Evolutionary conservation across 805 yeast species (phyloP), one percentile per base, ranked within the genome.

Genomic region (Kluyveromyces aestuarii): DNA sequence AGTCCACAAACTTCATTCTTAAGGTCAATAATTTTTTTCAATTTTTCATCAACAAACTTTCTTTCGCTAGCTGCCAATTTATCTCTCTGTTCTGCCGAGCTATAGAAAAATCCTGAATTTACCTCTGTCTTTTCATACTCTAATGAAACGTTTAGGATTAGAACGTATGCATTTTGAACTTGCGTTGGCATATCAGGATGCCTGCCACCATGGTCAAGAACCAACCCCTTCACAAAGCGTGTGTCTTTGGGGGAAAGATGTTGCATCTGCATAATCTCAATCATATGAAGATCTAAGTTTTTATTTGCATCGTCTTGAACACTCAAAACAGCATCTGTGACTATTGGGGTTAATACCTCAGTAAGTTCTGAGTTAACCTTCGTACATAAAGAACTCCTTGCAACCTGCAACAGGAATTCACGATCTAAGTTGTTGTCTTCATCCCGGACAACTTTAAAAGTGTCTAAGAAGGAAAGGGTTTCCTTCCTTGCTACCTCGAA

Each of bases 91-190:
- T 93, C 97, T 33, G 98, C 98, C 41, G 83, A 74, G 44, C 96
- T 87, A 70, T 93, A 93, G 71, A 81, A 93, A 67, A 93, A 93
- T 11, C 97, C 90, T 2, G 96, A 86, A 71, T 93, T 93, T 46
- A 93, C 96, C 72, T 93, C 99, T 40, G 96, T 88, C 73, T 93
- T 93, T 66, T 93, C 99, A 68, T 93, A 93, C 69, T 93, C 99
- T 58, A 93, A 73, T 6, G 96, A 87, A 41, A 93, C 99, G 66
- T 93, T 93, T 59, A 93, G 76, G 47, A 87, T 93, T 63, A 93
- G 75, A 35, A 93, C 81, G 60, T 79, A 73, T 1, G 96, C 96
- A 66, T 93, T 87, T 54, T 79, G 77, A 17, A 93, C 83, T 48
- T 81, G 71, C 55, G 82, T 85, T 50, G 99, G 99, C 99, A 93